phyloP scores from a whole-genome alignment of 306 rosid genomes.

The Astragalus membranaceus region DNA sequence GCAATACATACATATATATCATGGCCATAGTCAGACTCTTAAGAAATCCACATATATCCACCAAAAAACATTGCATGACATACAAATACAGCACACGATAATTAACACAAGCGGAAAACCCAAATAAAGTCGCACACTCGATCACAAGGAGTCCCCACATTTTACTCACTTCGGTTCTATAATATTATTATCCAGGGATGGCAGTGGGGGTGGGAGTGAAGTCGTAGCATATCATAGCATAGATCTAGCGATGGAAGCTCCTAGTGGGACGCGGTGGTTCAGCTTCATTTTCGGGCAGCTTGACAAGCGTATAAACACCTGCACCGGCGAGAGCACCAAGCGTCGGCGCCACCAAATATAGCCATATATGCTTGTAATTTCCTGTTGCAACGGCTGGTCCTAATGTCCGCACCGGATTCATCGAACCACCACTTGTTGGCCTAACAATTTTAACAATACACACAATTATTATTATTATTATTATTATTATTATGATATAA shows the following conservation, averaged over 20 bases:
- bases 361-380: slow-evolving; percentile 61
- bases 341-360: slow-evolving; percentile 76
- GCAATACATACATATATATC: not conserved
- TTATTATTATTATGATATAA: no score
- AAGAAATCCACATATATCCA: not conserved
- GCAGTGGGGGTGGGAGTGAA: not conserved
- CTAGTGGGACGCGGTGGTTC: slow-evolving; percentile 44
- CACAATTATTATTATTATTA: no score
- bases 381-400: slow-evolving; percentile 95
- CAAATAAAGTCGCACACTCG: not conserved
- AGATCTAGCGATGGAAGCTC: slow-evolving; percentile 72
- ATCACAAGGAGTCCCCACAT: slow-evolving; percentile 24
- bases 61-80: not conserved
- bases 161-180: not conserved
- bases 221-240: not conserved
- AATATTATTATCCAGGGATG: not conserved
- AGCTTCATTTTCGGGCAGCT: slow-evolving; percentile 45
- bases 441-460: slow-evolving; percentile 20
- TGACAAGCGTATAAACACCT: slow-evolving; percentile 56
- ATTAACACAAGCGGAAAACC: not conserved
- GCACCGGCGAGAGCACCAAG: slow-evolving; percentile 84
- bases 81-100: not conserved
- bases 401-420: slow-evolving; percentile 96
- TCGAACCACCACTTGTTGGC: slow-evolving; percentile 80
- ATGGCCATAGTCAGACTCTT: not conserved